Percentiles rank a stretch among this genome's conserved stretches.
These are phyloP conservation scores for Myriosclerotinia duriaeana DNA, from an alignment of 2,329 filamentous ascomycete species.

Conservation along the genomic window DNA sequence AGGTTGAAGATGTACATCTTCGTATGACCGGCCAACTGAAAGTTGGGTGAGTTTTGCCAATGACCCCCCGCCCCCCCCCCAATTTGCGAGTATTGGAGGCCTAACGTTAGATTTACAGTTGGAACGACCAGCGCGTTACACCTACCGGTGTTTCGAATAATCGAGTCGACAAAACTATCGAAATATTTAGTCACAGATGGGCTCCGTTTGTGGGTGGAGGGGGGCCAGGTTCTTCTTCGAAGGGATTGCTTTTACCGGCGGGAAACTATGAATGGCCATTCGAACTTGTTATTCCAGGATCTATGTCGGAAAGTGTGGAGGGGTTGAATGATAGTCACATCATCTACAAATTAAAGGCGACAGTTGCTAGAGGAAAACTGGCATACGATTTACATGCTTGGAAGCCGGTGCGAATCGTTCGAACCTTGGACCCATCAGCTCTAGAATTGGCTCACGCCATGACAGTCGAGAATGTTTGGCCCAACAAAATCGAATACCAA, in stretches of 20 bases:
- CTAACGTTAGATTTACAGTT: conserved; percentile 42
- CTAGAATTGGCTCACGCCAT: conserved; percentile 82
- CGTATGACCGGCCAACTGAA: conserved; percentile 69
- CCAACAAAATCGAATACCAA: conserved; percentile 95
- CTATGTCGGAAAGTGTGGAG: conserved; percentile 83
- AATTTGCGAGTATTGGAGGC: neutral
- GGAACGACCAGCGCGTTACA: conserved; percentile 53
- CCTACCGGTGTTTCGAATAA: conserved; percentile 59
- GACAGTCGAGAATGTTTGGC: conserved; percentile 97
- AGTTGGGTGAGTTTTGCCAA: conserved; percentile 57
- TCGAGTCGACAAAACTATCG: conserved; percentile 57
- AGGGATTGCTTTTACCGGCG: conserved; percentile 60
- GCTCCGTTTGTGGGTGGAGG: conserved; percentile 58
- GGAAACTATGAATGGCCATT: conserved; percentile 87
- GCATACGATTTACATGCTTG: conserved; percentile 80
- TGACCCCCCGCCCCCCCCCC: neutral
- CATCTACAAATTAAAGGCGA: conserved; percentile 87
- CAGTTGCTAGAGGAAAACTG: conserved; percentile 82
- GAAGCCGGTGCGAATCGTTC: conserved; percentile 75
- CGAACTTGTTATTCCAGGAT: conserved; percentile 68
- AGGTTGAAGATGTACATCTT: conserved; percentile 71
- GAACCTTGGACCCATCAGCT: conserved; percentile 72
- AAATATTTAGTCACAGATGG: conserved; percentile 70
- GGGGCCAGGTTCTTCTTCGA: conserved; percentile 48
- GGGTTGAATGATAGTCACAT: conserved; percentile 83